phyloP scores from a whole-genome alignment of 306 rosid species.

The Trichosanthes cucumerina region DNA sequence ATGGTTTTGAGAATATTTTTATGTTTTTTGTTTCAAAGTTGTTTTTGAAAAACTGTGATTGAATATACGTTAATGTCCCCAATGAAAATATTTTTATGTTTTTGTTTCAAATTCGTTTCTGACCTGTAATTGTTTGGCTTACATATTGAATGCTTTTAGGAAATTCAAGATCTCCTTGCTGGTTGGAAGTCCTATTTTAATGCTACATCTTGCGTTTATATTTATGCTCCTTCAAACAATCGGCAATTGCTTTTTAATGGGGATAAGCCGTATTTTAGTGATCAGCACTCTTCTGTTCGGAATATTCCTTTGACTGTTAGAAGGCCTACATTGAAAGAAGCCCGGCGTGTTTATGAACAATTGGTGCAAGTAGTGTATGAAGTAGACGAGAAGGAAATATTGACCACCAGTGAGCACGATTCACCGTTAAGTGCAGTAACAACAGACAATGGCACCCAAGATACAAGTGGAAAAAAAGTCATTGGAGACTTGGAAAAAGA shows the following conservation, averaged over 20 bases:
- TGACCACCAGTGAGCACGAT: slow-evolving; percentile 17
- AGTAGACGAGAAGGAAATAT: slow-evolving; percentile 44
- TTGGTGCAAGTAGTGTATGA: slow-evolving; percentile 52
- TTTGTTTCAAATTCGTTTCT: neutral
- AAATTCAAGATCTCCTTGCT: slow-evolving; percentile 78
- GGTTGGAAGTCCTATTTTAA: slow-evolving; percentile 79
- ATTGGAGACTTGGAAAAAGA: slow-evolving; percentile 28
- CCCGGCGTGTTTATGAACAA: slow-evolving; percentile 57
- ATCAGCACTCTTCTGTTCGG: slow-evolving; percentile 32
- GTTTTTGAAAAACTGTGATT: neutral
- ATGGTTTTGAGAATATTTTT: neutral
- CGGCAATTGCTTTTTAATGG: slow-evolving; percentile 73
- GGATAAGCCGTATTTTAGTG: slow-evolving; percentile 53
- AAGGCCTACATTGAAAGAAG: slow-evolving; percentile 88
- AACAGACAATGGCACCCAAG: slow-evolving; percentile 17
- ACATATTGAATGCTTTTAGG: slow-evolving; percentile 36
- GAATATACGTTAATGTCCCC: neutral
- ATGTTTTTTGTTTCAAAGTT: neutral
- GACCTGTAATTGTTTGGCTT: slow-evolving; percentile 16
- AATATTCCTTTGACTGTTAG: slow-evolving; percentile 61
- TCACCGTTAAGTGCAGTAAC: slow-evolving; percentile 11
- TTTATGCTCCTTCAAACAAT: slow-evolving; percentile 77
- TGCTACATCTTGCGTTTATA: slow-evolving; percentile 56
- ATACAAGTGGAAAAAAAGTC: slow-evolving; percentile 17
- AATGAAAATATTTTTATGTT: no score